phyloP scores from a whole-genome alignment of 768 basidiomycete genomes.

The Tricholomella constricta region DNA sequence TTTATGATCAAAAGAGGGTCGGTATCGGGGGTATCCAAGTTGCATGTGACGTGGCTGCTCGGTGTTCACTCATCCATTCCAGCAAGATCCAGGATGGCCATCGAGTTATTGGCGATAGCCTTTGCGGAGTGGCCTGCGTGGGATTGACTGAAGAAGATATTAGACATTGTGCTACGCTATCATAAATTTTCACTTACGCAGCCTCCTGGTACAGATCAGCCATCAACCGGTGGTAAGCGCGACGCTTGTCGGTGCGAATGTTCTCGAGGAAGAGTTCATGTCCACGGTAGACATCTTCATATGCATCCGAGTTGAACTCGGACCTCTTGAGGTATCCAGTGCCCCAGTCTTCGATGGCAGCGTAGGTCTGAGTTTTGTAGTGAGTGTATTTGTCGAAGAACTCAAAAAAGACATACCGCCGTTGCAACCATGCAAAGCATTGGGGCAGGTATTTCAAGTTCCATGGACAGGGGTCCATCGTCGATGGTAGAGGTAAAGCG shows the following conservation, averaged over 20 bases:
- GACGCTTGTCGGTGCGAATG: not conserved
- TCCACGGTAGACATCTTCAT: conserved; percentile 4
- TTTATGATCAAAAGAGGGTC: too few relatives aligned
- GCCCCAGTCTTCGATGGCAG: not conserved
- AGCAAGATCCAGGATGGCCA: conserved; percentile 1
- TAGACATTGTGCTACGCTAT: not conserved
- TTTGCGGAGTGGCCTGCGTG: not conserved
- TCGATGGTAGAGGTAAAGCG: not conserved
- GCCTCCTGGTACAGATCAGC: conserved; percentile 4
- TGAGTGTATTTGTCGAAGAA: not conserved
- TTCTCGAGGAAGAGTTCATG: conserved; percentile 1
- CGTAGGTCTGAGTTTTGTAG: not conserved
- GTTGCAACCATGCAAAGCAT: conserved; percentile 7
- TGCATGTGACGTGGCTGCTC: too few relatives aligned
- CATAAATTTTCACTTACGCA: not conserved
- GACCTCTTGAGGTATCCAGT: not conserved
- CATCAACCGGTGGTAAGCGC: conserved; percentile 10
- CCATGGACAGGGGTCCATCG: not conserved
- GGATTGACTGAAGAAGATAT: not conserved
- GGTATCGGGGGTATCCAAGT: too few relatives aligned
- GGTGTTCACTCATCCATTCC: conserved; percentile 11
- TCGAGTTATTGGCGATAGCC: not conserved
- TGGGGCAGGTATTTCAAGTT: conserved; percentile 1
- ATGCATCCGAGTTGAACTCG: conserved; percentile 4
- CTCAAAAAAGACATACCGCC: not conserved